These are phyloP conservation scores for Cladosporium sp. DNA, from an alignment of 2,329 filamentous ascomycete species.

Conservation along the genomic window DNA sequence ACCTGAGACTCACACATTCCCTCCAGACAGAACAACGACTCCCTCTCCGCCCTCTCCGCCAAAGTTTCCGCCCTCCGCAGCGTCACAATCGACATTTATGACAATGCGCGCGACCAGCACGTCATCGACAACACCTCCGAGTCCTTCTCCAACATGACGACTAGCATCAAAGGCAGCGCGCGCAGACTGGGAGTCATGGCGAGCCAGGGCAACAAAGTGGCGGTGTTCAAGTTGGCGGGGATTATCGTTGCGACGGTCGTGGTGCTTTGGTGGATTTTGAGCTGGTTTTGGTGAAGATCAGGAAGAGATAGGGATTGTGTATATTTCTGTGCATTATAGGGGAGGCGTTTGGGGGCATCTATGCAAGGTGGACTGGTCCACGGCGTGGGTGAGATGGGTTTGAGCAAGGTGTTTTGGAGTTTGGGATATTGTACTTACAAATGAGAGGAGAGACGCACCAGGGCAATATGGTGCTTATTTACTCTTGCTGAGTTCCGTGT, in stretches of 20 bases:
- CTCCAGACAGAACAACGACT: constrained; percentile 79
- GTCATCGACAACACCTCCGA: constrained; percentile 86
- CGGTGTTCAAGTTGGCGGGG: constrained; percentile 81
- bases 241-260: constrained; percentile 73
- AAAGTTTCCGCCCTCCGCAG: constrained; percentile 91
- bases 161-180: constrained; percentile 78
- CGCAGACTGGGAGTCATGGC: constrained; percentile 84
- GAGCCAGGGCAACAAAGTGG: constrained; percentile 81
- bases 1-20: background rate
- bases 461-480: too few relatives aligned
- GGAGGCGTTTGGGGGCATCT: background rate
- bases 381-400: background rate
- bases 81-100: constrained; percentile 96
- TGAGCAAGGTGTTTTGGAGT: constrained; percentile 15
- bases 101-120: constrained; percentile 83
- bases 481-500: too few relatives aligned
- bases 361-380: background rate
- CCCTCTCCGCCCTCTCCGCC: constrained; percentile 80
- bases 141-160: constrained; percentile 83
- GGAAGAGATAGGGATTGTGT: background rate
- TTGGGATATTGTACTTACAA: background rate
- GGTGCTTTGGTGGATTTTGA: constrained; percentile 66
- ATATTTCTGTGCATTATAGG: background rate
- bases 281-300: constrained; percentile 27
- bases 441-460: background rate